phyloP scores from a whole-genome alignment of 2,329 filamentous ascomycete genomes.

The Arthrobotrys megalospora region DNA sequence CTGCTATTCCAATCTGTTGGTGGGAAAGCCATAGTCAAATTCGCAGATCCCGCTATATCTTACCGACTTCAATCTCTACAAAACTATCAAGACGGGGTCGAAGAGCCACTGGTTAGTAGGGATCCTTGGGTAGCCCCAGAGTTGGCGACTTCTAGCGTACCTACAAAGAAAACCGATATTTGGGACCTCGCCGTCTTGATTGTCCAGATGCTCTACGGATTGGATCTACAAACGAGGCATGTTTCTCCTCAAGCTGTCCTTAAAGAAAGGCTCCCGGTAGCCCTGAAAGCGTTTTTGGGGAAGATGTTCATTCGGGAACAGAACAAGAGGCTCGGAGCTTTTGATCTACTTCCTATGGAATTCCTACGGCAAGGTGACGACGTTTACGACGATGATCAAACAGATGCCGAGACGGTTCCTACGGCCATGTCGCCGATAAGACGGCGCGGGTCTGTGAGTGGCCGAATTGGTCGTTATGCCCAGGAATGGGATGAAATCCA shows the following conservation, averaged over 20 bases:
- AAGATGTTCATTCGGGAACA: constrained; percentile 88
- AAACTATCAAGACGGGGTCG: constrained; percentile 41
- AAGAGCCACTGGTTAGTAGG: constrained; percentile 19
- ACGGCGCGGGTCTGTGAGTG: constrained; percentile 63
- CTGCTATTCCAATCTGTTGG: constrained; percentile 81
- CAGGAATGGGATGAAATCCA: constrained; percentile 94
- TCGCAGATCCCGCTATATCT: constrained; percentile 76
- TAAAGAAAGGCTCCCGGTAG: constrained; percentile 79
- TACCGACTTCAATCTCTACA: constrained; percentile 44
- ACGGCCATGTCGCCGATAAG: constrained; percentile 66
- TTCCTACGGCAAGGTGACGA: constrained; percentile 69
- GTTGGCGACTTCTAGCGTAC: constrained; percentile 62
- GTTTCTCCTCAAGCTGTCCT: constrained; percentile 83
- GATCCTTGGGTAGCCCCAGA: constrained; percentile 50
- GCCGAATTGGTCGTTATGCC: constrained; percentile 75
- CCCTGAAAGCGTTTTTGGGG: constrained; percentile 83
- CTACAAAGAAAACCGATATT: constrained; percentile 86
- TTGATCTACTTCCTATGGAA: constrained; percentile 76
- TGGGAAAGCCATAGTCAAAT: constrained; percentile 78
- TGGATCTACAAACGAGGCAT: constrained; percentile 81
- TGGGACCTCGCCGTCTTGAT: constrained; percentile 96
- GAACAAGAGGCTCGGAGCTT: constrained; percentile 87
- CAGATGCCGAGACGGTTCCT: constrained; percentile 61
- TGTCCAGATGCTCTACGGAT: constrained; percentile 92
- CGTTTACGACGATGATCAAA: constrained; percentile 68